These are phyloP conservation scores for Fusarium acutatum DNA, from an alignment of 2,329 filamentous ascomycete species.

Conservation along the genomic window DNA sequence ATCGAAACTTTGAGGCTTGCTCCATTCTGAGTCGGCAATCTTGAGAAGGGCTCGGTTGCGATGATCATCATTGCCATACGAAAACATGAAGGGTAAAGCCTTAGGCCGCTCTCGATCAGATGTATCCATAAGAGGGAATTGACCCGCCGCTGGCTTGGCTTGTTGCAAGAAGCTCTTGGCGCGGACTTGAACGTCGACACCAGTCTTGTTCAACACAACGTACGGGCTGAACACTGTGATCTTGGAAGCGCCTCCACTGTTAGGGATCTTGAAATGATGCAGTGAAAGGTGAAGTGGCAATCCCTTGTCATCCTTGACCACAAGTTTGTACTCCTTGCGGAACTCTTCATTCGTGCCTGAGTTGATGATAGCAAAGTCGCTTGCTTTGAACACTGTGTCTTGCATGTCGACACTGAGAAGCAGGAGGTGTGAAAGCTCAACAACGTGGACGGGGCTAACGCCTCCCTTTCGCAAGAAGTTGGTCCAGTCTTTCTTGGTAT, in stretches of 20 bases:
- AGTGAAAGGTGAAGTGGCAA: slow-evolving; percentile 82
- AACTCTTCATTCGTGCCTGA: slow-evolving; percentile 88
- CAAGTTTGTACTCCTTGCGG: slow-evolving; percentile 78
- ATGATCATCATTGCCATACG: slow-evolving; percentile 86
- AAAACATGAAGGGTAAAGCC: slow-evolving; percentile 94
- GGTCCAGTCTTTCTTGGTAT: slow-evolving; percentile 98
- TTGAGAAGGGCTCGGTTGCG: slow-evolving; percentile 90
- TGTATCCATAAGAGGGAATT: slow-evolving; percentile 66
- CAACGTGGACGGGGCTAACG: slow-evolving; percentile 95
- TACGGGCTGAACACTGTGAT: slow-evolving; percentile 96
- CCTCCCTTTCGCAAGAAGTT: slow-evolving; percentile 98
- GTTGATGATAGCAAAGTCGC: slow-evolving; percentile 98
- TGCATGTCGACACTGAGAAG: slow-evolving; percentile 96
- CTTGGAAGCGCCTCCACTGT: slow-evolving; percentile 95
- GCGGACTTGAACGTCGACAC: slow-evolving; percentile 84
- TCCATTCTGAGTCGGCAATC: slow-evolving; percentile 92
- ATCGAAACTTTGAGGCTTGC: slow-evolving; percentile 97
- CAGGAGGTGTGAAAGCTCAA: slow-evolving; percentile 92
- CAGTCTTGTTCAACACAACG: slow-evolving; percentile 93
- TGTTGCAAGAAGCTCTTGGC: slow-evolving; percentile 90
- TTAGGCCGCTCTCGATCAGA: slow-evolving; percentile 69
- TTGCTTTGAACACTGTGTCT: slow-evolving; percentile 92
- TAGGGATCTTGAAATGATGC: slow-evolving; percentile 89
- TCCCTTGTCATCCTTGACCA: slow-evolving; percentile 86
- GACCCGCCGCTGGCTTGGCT: slow-evolving; percentile 83